Evolutionary conservation across 75 land plant genomes (phyloP), one percentile per base, ranked within the genome.

Genomic region (Selaginella tamariscina): DNA sequence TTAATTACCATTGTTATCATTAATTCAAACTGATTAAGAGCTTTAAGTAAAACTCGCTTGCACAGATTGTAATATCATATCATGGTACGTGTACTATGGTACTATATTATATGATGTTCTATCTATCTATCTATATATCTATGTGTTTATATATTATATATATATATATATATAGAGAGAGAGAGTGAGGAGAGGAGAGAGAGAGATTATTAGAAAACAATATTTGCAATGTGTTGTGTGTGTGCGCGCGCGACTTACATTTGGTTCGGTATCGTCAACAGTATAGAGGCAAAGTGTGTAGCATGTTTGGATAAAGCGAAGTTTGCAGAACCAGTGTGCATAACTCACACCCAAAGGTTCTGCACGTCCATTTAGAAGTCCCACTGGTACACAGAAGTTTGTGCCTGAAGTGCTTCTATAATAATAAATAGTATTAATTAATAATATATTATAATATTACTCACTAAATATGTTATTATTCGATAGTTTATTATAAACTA

Each of bases 301-400:
- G 88, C 98, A 79, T 64, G 79, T 64, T 75, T 82, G 22, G 96
- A 85, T 21, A 94, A 31, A 31, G 96, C 70, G 76, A 94, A 94
- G 32, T 94, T 94, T 18, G 57, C 65, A 9, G 67, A 60, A 63
- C 85, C 85, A 79, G 73, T 74, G 54, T 22, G 56, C 56, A 32
- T 67, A 29, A n/a, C 82, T 67, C n/a, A 70, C 39, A 20, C 88
- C 96, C 55, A 90, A 65, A 13, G 98, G 92, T 69, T 75, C 65
- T 24, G 96, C 81, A 32, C 32, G 39, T 2, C 98, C 96, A 2
- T 75, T 66, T 29, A 76, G 59, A 33, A 86, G 56, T 32, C 99
- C 89, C 31, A 95, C 78, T 13, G 97, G 89, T 54, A 91, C 77
- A 74, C 79, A 72, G 67, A 91, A 88, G 26, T 76, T 75, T 56